Evolutionary conservation across 345 rosid species (phyloP).

Genomic region (Kandelia obovata): DNA sequence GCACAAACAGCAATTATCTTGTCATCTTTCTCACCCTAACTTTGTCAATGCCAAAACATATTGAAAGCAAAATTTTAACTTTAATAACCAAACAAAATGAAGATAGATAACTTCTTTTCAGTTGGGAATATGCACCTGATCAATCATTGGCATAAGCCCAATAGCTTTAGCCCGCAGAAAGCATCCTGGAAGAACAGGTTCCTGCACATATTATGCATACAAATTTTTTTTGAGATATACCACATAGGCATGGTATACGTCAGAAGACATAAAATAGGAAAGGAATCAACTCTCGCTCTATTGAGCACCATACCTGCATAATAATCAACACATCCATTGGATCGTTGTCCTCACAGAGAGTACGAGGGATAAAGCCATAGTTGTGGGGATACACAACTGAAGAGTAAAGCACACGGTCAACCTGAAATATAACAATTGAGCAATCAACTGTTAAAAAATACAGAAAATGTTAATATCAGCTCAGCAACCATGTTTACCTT

Average conservation of each 20-base stretch:
- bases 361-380: slow-evolving; percentile 35
- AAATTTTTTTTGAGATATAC: too few relatives aligned
- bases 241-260: too few relatives aligned
- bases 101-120: background rate
- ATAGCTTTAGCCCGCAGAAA: slow-evolving; percentile 37
- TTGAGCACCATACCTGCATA: slow-evolving; percentile 24
- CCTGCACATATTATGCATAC: slow-evolving; percentile 10
- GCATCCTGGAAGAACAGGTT: slow-evolving; percentile 37
- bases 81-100: background rate
- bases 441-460: background rate
- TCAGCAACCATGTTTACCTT: slow-evolving; percentile 16
- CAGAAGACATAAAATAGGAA: too few relatives aligned
- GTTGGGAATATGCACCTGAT: slow-evolving; percentile 19
- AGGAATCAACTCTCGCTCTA: background rate
- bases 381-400: slow-evolving; percentile 37
- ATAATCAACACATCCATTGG: slow-evolving; percentile 30
- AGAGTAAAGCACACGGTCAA: slow-evolving; percentile 35
- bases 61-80: background rate
- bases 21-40: slow-evolving; percentile 34
- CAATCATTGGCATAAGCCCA: slow-evolving; percentile 37
- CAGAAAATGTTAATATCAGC: background rate
- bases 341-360: slow-evolving; percentile 34
- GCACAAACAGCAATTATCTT: slow-evolving; percentile 39
- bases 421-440: slow-evolving; percentile 16
- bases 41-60: slow-evolving; percentile 1